Evolutionary conservation across 1,139 yeast genomes (phyloP).

Genomic region (Nematodospora anomalae): DNA sequence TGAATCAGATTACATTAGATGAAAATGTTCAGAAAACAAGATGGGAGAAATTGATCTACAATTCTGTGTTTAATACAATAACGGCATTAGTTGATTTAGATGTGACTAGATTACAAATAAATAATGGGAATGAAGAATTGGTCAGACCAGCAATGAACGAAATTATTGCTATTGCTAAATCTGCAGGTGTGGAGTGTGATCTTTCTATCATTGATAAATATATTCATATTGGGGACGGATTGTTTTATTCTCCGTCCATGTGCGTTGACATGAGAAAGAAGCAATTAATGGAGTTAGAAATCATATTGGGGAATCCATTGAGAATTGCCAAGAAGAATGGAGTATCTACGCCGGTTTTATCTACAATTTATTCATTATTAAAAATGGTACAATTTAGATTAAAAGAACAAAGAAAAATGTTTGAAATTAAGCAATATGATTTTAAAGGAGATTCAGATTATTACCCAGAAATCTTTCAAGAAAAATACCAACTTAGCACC

Average conservation of each 20-base stretch:
- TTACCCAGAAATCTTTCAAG: slow-evolving; percentile 26
- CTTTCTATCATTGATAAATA: slow-evolving; percentile 43
- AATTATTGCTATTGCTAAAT: slow-evolving; percentile 57
- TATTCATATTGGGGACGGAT: slow-evolving; percentile 61
- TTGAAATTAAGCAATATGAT: slow-evolving; percentile 31
- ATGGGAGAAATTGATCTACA: slow-evolving; percentile 75
- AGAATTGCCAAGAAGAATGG: slow-evolving; percentile 54
- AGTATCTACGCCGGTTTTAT: slow-evolving; percentile 59
- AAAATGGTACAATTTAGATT: slow-evolving; percentile 60
- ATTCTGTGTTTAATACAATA: slow-evolving; percentile 64
- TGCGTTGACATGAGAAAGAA: slow-evolving; percentile 68
- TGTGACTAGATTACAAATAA: slow-evolving; percentile 57
- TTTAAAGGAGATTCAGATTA: slow-evolving; percentile 33
- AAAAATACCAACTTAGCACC: slow-evolving; percentile 47
- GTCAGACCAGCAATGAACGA: slow-evolving; percentile 68
- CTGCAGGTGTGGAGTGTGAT: slow-evolving; percentile 58
- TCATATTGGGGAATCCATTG: slow-evolving; percentile 71
- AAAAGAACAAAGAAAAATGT: slow-evolving; percentile 51
- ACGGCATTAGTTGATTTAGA: slow-evolving; percentile 54
- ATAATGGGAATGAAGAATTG: slow-evolving; percentile 50
- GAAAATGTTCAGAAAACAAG: slow-evolving; percentile 53
- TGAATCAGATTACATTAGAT: slow-evolving; percentile 48
- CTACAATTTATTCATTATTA: slow-evolving; percentile 56
- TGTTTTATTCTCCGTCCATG: slow-evolving; percentile 72
- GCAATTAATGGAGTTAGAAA: slow-evolving; percentile 70